Conservation (phyloP, 2,329 filamentous ascomycete genomes). For the Botrytis pseudocinerea region DNA sequence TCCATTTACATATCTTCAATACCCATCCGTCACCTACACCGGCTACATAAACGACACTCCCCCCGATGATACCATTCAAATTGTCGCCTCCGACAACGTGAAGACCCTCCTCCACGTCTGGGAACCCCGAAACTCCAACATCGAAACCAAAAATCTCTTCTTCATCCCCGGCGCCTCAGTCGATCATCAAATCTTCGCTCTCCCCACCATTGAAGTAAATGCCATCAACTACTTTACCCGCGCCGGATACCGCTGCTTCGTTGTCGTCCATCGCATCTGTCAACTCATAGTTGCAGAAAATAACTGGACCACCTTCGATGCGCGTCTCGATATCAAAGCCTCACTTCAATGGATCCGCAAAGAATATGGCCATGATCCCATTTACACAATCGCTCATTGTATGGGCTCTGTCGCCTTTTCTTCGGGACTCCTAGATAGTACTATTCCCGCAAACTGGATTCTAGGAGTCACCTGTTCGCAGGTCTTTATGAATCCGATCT, state of each 20-base stretch:
- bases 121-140: slow-evolving; percentile 47
- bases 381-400: slow-evolving; percentile 63
- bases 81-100: slow-evolving; percentile 55
- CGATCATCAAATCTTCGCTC: slow-evolving; percentile 62
- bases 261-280: slow-evolving; percentile 59
- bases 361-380: slow-evolving; percentile 41
- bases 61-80: slow-evolving; percentile 46
- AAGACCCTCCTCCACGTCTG: slow-evolving; percentile 56
- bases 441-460: slow-evolving; percentile 58
- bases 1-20: slow-evolving; percentile 57
- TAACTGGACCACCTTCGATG: slow-evolving; percentile 60
- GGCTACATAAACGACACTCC: slow-evolving; percentile 55
- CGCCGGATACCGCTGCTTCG: slow-evolving; percentile 60
- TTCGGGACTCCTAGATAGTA: slow-evolving; percentile 61
- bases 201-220: slow-evolving; percentile 64
- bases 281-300: slow-evolving; percentile 51
- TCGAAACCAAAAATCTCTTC: slow-evolving; percentile 53
- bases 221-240: slow-evolving; percentile 62
- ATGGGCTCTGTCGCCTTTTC: slow-evolving; percentile 62
- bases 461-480: slow-evolving; percentile 59
- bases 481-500: slow-evolving; percentile 64
- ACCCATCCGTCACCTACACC: slow-evolving; percentile 50
- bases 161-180: slow-evolving; percentile 64
- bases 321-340: slow-evolving; percentile 59
- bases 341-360: slow-evolving; percentile 54